Base-by-base conservation (phyloP, 2,329 filamentous ascomycete species). In the Seiridium unicorne region DNA sequence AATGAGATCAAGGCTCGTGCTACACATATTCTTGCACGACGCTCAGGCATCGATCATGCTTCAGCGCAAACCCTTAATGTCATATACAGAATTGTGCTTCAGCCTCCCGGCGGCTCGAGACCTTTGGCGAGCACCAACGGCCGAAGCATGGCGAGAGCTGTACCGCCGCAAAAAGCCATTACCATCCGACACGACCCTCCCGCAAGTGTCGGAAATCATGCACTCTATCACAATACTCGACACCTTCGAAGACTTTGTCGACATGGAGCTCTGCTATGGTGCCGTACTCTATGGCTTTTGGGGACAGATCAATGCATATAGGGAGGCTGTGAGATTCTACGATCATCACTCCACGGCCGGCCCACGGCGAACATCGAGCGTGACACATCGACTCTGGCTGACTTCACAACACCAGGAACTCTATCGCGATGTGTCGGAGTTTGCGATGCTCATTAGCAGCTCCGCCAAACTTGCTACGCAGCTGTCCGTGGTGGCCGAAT, bases 231-330 rank as follows among this genome's bases (percentile, higher is more conserved):
- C 61, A 8, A 44, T 61, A 9, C 64, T 69, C 9, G 66, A 69
- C 44, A 59, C 60, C 5, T 63, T 64, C 4, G 62, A 63, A 44
- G 64, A 68, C 31, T 62, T 63, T 26, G 65, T 70, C n/a, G 71
- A 73, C 51, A 60, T 69, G 31, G 71, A 73, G 55, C 64, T 73
- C 18, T 72, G 69, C 61, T 66, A 72, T 51, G 64, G 63, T 35
- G 65, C 67, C 7, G 34, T 72, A 0, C 63, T 73, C 0, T 66
- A 72, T 53, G 69, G 69, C n/a, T 73, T 68, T 57, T 71, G 70
- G 69, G 68, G 68, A 11, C 70, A 72, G 49, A 70, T 73, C n/a
- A 61, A 64, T 6, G 67, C 69, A 35, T 72, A 73, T 36, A 68
- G 71, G 44, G 70, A 72, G 34, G 66, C 66, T n/a, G 63, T 69